Conservation (phyloP, 192 early-diverging fungal genomes). For the Coemansia sp. region DNA sequence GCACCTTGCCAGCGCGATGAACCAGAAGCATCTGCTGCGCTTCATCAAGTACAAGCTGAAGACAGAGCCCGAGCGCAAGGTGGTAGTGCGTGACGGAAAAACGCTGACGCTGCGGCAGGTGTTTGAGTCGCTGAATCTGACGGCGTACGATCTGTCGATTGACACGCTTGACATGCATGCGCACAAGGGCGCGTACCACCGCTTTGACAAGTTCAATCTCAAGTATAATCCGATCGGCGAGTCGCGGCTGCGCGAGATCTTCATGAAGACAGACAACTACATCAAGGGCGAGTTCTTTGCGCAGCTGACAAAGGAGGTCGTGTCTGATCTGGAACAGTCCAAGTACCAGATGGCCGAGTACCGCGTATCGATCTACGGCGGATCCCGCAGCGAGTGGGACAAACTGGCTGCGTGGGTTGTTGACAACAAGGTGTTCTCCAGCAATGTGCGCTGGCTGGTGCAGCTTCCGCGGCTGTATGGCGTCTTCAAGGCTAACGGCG, state of each 20-base stretch:
- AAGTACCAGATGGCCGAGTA: conserved; percentile 97
- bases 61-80: conserved; percentile 70
- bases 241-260: conserved; percentile 91
- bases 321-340: conserved; percentile 84
- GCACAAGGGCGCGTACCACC: conserved; percentile 93
- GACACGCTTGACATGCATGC: conserved; percentile 98
- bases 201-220: conserved; percentile 96
- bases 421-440: conserved; percentile 84
- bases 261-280: conserved; percentile 93
- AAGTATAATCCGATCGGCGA: conserved; percentile 97
- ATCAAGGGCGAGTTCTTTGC: conserved; percentile 86
- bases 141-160: conserved; percentile 90
- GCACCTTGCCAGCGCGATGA: conserved; percentile 92
- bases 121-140: conserved; percentile 86
- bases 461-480: conserved; percentile 91
- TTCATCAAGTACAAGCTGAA: conserved; percentile 94
- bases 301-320: conserved; percentile 90
- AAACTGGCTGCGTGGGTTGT: conserved; percentile 92
- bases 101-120: conserved; percentile 80
- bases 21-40: conserved; percentile 91
- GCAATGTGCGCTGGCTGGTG: conserved; percentile 94
- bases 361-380: conserved; percentile 90
- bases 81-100: conserved; percentile 84
- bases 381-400: conserved; percentile 86
- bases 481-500: conserved; percentile 71